phyloP scores from a whole-genome alignment of 164 flowering plant genomes.

The Cinnamomum chago region DNA sequence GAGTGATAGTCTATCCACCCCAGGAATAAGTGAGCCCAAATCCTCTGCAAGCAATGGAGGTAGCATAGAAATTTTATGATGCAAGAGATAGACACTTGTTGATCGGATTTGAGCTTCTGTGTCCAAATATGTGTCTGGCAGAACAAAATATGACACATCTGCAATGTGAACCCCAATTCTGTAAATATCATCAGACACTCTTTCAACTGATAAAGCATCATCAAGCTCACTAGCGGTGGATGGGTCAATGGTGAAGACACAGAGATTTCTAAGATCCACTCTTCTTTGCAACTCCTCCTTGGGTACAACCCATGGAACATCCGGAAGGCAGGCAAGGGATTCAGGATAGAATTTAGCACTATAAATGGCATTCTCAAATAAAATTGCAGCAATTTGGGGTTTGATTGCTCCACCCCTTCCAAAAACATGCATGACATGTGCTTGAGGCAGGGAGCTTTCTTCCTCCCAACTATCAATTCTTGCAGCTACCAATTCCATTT shows the following conservation, averaged over 20 bases:
- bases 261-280: constrained; percentile 68
- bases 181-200: constrained; percentile 37
- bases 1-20: constrained; percentile 78
- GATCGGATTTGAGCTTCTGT: constrained; percentile 70
- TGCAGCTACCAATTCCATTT: constrained; percentile 77
- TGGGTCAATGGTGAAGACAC: constrained; percentile 89
- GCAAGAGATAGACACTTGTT: constrained; percentile 65
- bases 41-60: constrained; percentile 79
- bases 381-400: constrained; percentile 66
- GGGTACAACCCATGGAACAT: constrained; percentile 65
- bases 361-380: constrained; percentile 64
- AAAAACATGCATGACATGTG: constrained; percentile 45
- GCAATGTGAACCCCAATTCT: constrained; percentile 92
- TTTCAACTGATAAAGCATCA: constrained; percentile 90
- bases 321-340: constrained; percentile 69
- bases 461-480: constrained; percentile 64
- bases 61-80: constrained; percentile 70
- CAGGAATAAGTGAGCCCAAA: constrained; percentile 80
- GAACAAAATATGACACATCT: constrained; percentile 83
- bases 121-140: constrained; percentile 69
- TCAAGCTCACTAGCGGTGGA: constrained; percentile 80
- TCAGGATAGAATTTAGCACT: constrained; percentile 62
- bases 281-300: constrained; percentile 48
- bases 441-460: constrained; percentile 57
- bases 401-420: constrained; percentile 77